Evolutionary conservation across 202 grass and related monocot genomes (phyloP).

Genomic region (Bolboschoenoplectus hybrid): DNA sequence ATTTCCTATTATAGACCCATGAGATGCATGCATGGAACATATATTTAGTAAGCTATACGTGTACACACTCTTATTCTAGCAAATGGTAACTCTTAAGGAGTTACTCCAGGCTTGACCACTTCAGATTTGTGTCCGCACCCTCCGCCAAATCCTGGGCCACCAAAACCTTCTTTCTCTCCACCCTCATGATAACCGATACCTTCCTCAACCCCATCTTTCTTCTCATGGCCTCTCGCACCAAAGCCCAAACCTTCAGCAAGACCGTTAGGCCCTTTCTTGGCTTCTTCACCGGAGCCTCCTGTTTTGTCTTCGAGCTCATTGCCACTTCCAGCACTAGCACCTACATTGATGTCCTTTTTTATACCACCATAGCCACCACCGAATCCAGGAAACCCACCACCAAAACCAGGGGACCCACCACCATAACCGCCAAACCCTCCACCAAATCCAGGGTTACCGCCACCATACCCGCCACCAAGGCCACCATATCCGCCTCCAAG

Average conservation of each 20-base stretch:
- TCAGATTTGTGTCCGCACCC: background rate
- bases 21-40: slow-evolving; percentile 23
- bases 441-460: background rate
- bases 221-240: background rate
- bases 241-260: slow-evolving; percentile 21
- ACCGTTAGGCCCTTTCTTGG: background rate
- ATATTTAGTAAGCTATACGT: slow-evolving; percentile 2
- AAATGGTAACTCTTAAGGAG: slow-evolving; percentile 26
- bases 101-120: slow-evolving; percentile 18
- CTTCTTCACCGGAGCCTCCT: background rate
- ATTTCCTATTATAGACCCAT: background rate
- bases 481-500: slow-evolving; percentile 19
- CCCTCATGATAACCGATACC: slow-evolving; percentile 1
- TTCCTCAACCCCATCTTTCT: background rate
- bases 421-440: slow-evolving; percentile 7
- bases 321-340: background rate
- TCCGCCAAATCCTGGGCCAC: slow-evolving; percentile 15
- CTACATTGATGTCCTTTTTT: background rate
- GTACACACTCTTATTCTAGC: background rate
- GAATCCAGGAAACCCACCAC: slow-evolving; percentile 5
- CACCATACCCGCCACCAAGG: background rate
- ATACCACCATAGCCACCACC: slow-evolving; percentile 38
- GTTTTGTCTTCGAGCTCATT: slow-evolving; percentile 1
- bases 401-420: slow-evolving; percentile 9
- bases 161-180: slow-evolving; percentile 18